A percentile compares a stretch with the other conserved stretches of the same genome.
Evolutionary conservation across 2,329 filamentous ascomycete species (phyloP).

Genomic region (Trichoderma sp.): DNA sequence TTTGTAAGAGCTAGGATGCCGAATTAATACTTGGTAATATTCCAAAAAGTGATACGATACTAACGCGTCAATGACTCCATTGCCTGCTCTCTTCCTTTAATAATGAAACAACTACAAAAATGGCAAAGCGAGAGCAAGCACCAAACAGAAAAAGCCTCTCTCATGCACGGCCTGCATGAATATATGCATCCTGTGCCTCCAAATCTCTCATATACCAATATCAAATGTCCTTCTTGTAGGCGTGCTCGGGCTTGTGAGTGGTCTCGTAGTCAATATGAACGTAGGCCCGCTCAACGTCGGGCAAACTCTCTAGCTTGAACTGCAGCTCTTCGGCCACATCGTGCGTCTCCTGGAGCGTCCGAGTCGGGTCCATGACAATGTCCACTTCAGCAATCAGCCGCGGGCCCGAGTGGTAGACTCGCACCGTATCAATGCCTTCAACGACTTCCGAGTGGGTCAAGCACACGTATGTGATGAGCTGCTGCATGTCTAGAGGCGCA

Average conservation of each 20-base stretch:
- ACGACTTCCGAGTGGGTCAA: conserved; percentile 87
- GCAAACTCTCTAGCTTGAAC: conserved; percentile 88
- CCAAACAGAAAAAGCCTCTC: conserved; percentile 1
- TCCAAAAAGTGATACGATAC: conserved; percentile 11
- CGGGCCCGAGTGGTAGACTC: conserved; percentile 87
- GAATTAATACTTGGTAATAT: neutral
- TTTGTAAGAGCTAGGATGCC: neutral
- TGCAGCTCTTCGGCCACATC: conserved; percentile 94
- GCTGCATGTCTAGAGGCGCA: conserved; percentile 80
- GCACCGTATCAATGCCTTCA: conserved; percentile 87
- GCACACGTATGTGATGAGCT: conserved; percentile 88
- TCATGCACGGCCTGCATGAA: neutral
- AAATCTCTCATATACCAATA: neutral
- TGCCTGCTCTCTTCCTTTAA: neutral
- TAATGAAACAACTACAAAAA: neutral
- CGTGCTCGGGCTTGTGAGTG: conserved; percentile 86
- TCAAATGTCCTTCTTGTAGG: conserved; percentile 61
- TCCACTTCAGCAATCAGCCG: conserved; percentile 94
- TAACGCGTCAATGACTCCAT: conserved; percentile 3
- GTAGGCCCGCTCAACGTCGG: conserved; percentile 89
- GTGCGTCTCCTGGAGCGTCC: conserved; percentile 76
- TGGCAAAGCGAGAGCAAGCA: neutral
- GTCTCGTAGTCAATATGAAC: conserved; percentile 98
- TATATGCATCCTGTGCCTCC: neutral
- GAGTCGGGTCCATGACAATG: conserved; percentile 82